Evolutionary conservation across 2,329 filamentous ascomycete genomes (phyloP).

Genomic region (Colletotrichum agaves): DNA sequence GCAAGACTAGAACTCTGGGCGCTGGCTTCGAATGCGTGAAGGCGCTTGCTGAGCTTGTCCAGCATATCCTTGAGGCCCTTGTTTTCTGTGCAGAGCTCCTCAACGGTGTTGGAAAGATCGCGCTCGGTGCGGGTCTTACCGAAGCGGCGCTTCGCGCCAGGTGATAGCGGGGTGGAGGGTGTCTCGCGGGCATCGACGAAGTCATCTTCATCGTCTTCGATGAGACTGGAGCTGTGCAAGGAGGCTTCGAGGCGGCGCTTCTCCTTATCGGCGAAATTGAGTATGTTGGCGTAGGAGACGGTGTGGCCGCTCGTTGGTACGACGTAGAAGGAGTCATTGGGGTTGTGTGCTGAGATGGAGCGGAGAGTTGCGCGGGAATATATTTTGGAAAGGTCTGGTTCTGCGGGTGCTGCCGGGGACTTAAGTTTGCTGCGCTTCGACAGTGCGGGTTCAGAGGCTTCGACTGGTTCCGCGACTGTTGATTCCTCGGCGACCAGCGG

Average conservation of each 20-base stretch:
- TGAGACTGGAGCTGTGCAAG: constrained; percentile 57
- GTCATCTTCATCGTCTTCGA: constrained; percentile 79
- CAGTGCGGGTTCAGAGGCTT: constrained; percentile 52
- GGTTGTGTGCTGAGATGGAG: constrained; percentile 74
- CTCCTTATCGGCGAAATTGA: constrained; percentile 76
- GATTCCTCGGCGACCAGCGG: constrained; percentile 72
- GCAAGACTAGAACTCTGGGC: constrained; percentile 89
- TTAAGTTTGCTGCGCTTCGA: constrained; percentile 51
- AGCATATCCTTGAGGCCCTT: constrained; percentile 84
- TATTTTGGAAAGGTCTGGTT: constrained; percentile 83
- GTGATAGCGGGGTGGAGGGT: constrained; percentile 53
- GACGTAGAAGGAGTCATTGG: constrained; percentile 88
- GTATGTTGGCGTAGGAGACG: constrained; percentile 90
- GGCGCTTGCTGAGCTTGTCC: constrained; percentile 84
- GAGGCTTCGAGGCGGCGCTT: constrained; percentile 68
- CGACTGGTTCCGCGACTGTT: constrained; percentile 41
- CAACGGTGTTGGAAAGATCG: constrained; percentile 73
- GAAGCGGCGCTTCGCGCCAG: constrained; percentile 53
- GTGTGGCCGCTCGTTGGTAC: constrained; percentile 93
- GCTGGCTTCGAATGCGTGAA: constrained; percentile 94
- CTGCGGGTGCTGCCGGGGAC: constrained; percentile 49
- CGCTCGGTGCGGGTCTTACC: constrained; percentile 54
- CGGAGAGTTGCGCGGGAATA: constrained; percentile 88
- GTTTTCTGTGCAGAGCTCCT: constrained; percentile 92
- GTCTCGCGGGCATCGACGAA: constrained; percentile 90